phyloP scores from a whole-genome alignment of 2,329 filamentous ascomycete genomes.

The Cladosporium sp. region DNA sequence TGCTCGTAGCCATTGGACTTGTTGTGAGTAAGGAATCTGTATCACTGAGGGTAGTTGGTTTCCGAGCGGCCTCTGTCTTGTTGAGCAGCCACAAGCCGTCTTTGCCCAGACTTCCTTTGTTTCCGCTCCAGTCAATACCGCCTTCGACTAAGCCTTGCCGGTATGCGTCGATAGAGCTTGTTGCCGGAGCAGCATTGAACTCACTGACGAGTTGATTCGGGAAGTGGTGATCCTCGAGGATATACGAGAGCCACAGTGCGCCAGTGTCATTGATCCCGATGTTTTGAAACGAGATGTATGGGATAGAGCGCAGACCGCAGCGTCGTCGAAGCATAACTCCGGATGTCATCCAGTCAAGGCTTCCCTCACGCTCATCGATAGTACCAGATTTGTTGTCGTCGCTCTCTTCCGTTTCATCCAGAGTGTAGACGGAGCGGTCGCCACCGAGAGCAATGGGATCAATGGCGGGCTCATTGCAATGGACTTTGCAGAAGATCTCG shows the following conservation, averaged over 20 bases:
- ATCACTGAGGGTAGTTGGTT: constrained; percentile 25
- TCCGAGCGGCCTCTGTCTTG: constrained; percentile 33
- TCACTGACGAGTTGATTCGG: constrained; percentile 39
- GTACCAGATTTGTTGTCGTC: constrained; percentile 8
- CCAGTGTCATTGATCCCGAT: constrained; percentile 39
- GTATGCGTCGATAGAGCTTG: constrained; percentile 33
- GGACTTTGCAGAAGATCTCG: constrained; percentile 48
- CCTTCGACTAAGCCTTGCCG: constrained; percentile 31
- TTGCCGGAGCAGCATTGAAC: constrained; percentile 35
- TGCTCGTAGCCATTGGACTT: constrained; percentile 2
- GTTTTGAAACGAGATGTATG: constrained; percentile 41
- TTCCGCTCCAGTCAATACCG: constrained; percentile 39
- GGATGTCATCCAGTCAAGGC: constrained; percentile 23
- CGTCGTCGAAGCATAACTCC: constrained; percentile 26
- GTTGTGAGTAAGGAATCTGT: neutral
- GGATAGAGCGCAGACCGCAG: constrained; percentile 42
- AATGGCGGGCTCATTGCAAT: constrained; percentile 38
- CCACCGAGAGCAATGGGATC: constrained; percentile 33
- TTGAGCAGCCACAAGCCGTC: constrained; percentile 38
- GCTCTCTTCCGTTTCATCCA: constrained; percentile 28
- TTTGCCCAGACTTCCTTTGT: constrained; percentile 31
- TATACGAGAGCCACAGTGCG: constrained; percentile 43
- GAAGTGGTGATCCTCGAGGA: constrained; percentile 41
- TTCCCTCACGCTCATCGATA: neutral
- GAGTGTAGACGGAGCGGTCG: constrained; percentile 24